A percentile compares a stretch with the other conserved stretches of the same genome.
These are phyloP conservation scores for Aureobasidium sp. DNA, from an alignment of 2,329 filamentous ascomycete species.

Conservation along the genomic window DNA sequence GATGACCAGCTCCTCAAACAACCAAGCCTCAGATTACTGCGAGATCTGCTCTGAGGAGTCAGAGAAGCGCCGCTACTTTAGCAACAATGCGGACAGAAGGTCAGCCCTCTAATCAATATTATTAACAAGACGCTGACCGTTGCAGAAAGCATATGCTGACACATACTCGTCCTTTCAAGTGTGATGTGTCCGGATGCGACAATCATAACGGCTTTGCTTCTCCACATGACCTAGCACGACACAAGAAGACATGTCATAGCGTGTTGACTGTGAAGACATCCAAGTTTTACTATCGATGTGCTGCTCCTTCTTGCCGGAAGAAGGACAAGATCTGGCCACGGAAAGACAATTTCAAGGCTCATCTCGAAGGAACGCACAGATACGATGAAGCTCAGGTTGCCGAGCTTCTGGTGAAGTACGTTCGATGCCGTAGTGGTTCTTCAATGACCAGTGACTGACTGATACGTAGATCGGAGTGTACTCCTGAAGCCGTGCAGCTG, in stretches of 20 bases:
- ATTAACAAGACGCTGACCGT: background rate
- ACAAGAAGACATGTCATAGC: conserved; percentile 13
- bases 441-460: background rate
- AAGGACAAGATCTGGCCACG: conserved; percentile 12
- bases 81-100: conserved; percentile 11
- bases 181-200: conserved; percentile 2
- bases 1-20: background rate
- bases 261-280: conserved; percentile 11
- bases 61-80: conserved; percentile 4
- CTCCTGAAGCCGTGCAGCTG: background rate
- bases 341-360: conserved; percentile 15
- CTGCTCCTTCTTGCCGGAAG: conserved; percentile 8
- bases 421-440: background rate
- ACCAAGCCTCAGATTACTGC: background rate
- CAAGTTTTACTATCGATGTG: conserved; percentile 13
- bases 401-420: background rate
- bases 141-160: conserved; percentile 8
- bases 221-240: conserved; percentile 9
- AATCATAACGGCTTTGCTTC: conserved; percentile 12
- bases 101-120: background rate
- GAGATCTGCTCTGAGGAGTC: background rate
- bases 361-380: conserved; percentile 12
- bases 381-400: background rate
- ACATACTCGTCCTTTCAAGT: conserved; percentile 12
- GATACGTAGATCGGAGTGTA: background rate